Conservation (phyloP, 2,329 filamentous ascomycete species). For the Acephala macrosclerotiorum region DNA sequence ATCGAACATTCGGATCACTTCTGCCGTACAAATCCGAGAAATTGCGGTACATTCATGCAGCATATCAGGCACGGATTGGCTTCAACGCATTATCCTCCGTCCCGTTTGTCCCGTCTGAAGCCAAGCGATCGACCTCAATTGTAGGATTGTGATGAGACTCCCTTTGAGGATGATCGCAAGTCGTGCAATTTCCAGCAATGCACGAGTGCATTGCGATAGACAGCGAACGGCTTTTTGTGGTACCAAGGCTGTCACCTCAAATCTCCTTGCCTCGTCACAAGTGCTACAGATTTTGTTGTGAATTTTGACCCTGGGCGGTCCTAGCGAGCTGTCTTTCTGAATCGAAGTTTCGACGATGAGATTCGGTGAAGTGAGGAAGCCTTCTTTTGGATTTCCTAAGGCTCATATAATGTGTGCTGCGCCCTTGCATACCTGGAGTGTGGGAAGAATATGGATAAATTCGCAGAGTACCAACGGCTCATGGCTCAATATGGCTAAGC, state of each 20-base stretch:
- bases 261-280: background rate
- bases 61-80: background rate
- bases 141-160: background rate
- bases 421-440: background rate
- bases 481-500: conserved; percentile 7
- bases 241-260: background rate
- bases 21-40: no score
- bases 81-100: background rate
- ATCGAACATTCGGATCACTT: no score
- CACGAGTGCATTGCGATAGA: background rate
- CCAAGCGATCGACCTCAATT: no score
- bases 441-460: conserved; percentile 15
- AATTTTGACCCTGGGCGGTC: background rate
- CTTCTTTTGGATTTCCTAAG: no score
- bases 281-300: background rate
- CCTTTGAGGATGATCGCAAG: background rate
- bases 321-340: background rate
- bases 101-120: background rate
- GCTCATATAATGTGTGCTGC: no score
- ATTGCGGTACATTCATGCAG: background rate
- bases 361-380: no score
- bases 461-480: background rate
- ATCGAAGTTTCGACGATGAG: background rate
- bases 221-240: background rate
- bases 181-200: conserved; percentile 1